Percentiles rank a stretch among this genome's conserved stretches.
Conservation (phyloP, 1,284 basidiomycete genomes). For the Spongiforma sp. region DNA sequence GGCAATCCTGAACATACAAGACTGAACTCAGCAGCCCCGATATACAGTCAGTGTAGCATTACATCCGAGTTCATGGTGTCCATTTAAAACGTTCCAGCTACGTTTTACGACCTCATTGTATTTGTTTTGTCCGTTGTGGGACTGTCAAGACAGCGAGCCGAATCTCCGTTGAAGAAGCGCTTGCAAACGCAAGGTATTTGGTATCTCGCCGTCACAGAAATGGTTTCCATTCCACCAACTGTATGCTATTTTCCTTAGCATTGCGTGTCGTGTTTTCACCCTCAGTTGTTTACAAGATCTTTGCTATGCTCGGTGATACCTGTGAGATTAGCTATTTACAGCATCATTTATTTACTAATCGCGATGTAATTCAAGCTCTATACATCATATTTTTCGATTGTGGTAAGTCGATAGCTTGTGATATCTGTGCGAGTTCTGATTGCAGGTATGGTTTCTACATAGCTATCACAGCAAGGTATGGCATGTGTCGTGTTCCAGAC, state of each 20-base stretch:
- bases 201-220: constrained; percentile 20
- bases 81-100: constrained; percentile 10
- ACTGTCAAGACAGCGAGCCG: constrained; percentile 13
- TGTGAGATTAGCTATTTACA: constrained; percentile 7
- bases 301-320: neutral
- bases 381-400: neutral
- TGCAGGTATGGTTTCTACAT: neutral
- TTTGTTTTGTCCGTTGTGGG: constrained; percentile 20
- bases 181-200: constrained; percentile 22
- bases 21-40: neutral
- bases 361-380: constrained; percentile 5
- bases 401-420: constrained; percentile 9
- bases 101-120: constrained; percentile 21
- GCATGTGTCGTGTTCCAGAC: neutral
- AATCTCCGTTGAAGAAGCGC: constrained; percentile 19
- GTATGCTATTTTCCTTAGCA: constrained; percentile 3
- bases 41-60: constrained; percentile 21
- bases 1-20: neutral
- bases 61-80: neutral
- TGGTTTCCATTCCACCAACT: constrained; percentile 13
- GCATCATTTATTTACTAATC: neutral
- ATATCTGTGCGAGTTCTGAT: neutral
- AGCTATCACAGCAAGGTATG: constrained; percentile 21
- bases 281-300: constrained; percentile 7
- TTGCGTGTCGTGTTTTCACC: neutral